Evolutionary conservation across 345 rosid genomes (phyloP).

Genomic region (Eucalyptus tenuipes): DNA sequence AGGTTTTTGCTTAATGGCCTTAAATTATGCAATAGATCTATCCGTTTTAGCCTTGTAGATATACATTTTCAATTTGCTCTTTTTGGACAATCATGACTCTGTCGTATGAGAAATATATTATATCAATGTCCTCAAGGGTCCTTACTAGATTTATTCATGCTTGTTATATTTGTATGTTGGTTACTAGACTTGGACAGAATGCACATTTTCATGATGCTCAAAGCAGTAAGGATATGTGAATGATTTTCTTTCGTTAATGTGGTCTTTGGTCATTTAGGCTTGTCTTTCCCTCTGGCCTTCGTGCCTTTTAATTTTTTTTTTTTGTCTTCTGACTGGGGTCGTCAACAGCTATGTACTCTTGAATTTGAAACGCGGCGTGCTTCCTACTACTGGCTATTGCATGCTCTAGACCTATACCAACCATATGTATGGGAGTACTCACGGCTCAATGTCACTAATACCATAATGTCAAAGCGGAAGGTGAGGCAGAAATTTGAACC

Average conservation of each 20-base stretch:
- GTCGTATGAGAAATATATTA: background rate
- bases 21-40: background rate
- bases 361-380: constrained; percentile 93
- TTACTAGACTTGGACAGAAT: background rate
- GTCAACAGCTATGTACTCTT: constrained; percentile 54
- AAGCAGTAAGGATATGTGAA: background rate
- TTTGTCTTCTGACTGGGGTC: background rate
- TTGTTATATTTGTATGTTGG: background rate
- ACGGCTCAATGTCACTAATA: constrained; percentile 76
- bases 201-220: background rate
- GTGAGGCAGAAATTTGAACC: constrained; percentile 14
- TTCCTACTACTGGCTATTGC: constrained; percentile 89
- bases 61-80: background rate
- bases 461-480: constrained; percentile 98
- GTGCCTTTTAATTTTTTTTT: background rate
- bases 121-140: background rate
- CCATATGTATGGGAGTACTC: constrained; percentile 99
- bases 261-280: background rate
- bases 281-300: background rate
- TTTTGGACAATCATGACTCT: background rate
- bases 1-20: background rate
- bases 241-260: background rate
- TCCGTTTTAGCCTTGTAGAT: background rate
- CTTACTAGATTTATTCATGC: background rate
- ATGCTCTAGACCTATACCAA: constrained; percentile 72